phyloP scores from a whole-genome alignment of 352 stramenopile genomes.

The Globisporangium cylindrosporum region DNA sequence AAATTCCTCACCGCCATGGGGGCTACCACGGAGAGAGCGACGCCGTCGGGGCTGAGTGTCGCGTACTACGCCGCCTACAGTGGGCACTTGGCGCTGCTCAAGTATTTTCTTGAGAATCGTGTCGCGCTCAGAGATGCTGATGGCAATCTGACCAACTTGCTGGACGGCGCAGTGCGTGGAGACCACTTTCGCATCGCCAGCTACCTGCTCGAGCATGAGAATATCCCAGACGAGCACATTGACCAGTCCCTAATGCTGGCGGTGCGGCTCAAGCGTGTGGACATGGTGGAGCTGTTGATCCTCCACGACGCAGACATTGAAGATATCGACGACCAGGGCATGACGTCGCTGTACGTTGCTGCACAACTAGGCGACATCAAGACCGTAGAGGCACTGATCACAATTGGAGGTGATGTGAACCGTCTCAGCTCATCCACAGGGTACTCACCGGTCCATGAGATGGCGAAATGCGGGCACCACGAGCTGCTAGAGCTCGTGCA shows the following conservation, averaged over 20 bases:
- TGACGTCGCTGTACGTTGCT: slow-evolving; percentile 1
- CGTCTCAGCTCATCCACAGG: not conserved
- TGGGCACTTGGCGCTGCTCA: slow-evolving; percentile 4
- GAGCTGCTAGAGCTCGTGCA: slow-evolving; percentile 1
- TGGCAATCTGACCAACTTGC: slow-evolving; percentile 5
- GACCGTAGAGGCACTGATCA: not conserved
- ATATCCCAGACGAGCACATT: slow-evolving; percentile 9
- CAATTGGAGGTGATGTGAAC: not conserved
- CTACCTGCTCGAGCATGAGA: slow-evolving; percentile 8
- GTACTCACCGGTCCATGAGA: slow-evolving; percentile 6
- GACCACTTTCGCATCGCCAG: not conserved
- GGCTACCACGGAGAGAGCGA: not conserved
- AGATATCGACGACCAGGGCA: slow-evolving; percentile 4
- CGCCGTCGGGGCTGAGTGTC: slow-evolving; percentile 7
- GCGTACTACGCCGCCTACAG: slow-evolving; percentile 14
- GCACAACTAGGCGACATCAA: not conserved
- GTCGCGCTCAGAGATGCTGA: not conserved
- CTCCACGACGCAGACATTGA: slow-evolving; percentile 2
- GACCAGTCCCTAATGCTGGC: slow-evolving; percentile 6
- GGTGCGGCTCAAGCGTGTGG: not conserved
- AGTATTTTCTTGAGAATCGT: slow-evolving; percentile 7
- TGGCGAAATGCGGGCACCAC: slow-evolving; percentile 4
- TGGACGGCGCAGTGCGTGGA: slow-evolving; percentile 11
- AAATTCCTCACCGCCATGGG: not conserved
- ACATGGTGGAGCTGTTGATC: slow-evolving; percentile 10